phyloP scores from a whole-genome alignment of 768 basidiomycete genomes.

The Boletus sp. region DNA sequence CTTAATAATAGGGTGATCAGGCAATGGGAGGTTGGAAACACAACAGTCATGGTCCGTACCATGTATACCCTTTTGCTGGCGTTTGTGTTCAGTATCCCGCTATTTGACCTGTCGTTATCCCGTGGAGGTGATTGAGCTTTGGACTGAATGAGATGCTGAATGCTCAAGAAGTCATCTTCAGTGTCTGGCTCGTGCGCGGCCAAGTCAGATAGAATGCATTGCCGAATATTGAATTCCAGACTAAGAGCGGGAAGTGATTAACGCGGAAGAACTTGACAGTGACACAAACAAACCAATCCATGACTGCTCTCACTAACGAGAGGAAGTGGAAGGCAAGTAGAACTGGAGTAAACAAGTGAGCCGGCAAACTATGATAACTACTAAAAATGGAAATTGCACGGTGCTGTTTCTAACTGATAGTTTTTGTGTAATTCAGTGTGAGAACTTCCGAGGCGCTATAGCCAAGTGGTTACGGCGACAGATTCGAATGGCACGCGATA shows the following conservation, averaged over 20 bases:
- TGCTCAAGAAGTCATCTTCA: constrained; percentile 45
- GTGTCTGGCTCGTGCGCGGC: constrained; percentile 53
- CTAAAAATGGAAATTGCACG: constrained; percentile 7
- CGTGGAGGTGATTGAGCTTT: constrained; percentile 50
- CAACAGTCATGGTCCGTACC: constrained; percentile 39
- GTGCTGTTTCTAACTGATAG: neutral
- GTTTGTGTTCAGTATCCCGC: constrained; percentile 22
- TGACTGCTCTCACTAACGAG: constrained; percentile 17
- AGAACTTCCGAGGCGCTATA: constrained; percentile 43
- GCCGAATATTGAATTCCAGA: constrained; percentile 76
- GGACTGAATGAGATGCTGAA: constrained; percentile 58
- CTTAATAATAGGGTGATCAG: constrained; percentile 36
- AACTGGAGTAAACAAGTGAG: neutral
- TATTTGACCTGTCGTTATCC: constrained; percentile 9
- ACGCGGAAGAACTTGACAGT: neutral
- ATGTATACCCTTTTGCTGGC: constrained; percentile 45
- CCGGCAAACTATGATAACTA: neutral
- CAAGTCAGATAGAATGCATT: constrained; percentile 72
- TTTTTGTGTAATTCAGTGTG: neutral
- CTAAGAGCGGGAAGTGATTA: constrained; percentile 35
- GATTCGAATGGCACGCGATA: constrained; percentile 49
- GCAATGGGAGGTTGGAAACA: neutral
- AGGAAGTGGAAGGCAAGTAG: neutral
- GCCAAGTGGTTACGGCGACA: constrained; percentile 80
- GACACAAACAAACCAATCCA: constrained; percentile 48